Conservation (phyloP, 106 monocot species). For the Cymbidium sinense region DNA sequence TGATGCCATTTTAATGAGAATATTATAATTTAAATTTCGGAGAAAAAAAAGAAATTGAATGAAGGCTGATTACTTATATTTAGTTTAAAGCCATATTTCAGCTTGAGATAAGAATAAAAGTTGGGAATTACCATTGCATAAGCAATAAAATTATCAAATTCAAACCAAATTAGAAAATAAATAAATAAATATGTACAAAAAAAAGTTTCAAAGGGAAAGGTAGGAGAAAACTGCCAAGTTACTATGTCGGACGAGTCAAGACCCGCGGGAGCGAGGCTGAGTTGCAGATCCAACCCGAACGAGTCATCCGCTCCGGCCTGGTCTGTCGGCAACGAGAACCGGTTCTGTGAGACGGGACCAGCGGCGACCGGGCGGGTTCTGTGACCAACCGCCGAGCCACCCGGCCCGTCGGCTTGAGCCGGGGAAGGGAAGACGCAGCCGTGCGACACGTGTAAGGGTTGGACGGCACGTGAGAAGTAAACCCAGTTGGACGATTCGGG, state of each 20-base stretch:
- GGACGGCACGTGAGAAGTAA: conserved; percentile 34
- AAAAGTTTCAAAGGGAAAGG: not conserved
- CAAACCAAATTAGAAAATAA: too few species aligned
- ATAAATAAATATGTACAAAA: not conserved
- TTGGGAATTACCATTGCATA: too few species aligned
- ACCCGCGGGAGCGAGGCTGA: conserved; percentile 81
- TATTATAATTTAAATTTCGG: too few species aligned
- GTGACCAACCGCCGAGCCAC: not conserved
- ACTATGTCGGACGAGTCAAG: conserved; percentile 13
- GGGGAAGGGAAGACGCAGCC: conserved; percentile 24
- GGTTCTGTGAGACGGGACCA: not conserved
- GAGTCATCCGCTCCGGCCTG: conserved; percentile 17
- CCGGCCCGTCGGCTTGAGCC: not conserved
- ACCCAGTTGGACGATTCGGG: conserved; percentile 19
- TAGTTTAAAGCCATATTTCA: too few species aligned
- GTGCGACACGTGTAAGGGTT: conserved; percentile 31
- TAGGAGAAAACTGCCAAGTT: not conserved
- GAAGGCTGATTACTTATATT: too few species aligned
- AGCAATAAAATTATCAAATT: too few species aligned
- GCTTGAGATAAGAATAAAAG: too few species aligned
- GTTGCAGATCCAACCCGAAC: conserved; percentile 72
- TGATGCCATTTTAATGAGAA: too few species aligned
- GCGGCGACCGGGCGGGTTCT: not conserved
- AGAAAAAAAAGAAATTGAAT: too few species aligned
- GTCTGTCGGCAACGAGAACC: not conserved